A percentile compares a stretch with the other conserved stretches of the same genome.
Evolutionary conservation across 257 asterid species (phyloP).

Genomic region (Solanum virginianum): DNA sequence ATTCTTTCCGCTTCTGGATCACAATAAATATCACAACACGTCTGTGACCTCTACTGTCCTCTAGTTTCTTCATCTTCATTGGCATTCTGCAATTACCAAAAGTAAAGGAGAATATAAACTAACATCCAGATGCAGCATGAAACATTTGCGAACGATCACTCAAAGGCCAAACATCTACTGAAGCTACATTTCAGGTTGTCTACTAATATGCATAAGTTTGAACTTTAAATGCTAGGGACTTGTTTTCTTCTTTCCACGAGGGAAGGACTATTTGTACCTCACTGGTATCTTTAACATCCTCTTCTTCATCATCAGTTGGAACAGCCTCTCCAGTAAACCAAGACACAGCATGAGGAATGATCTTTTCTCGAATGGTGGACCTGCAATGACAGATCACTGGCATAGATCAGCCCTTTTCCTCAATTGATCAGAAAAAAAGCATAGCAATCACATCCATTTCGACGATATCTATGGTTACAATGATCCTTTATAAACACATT

Average conservation of each 20-base stretch:
- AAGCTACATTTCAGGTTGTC: not conserved
- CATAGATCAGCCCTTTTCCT: not conserved
- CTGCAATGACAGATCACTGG: slow-evolving; percentile 13
- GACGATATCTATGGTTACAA: not conserved
- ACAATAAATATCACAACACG: not conserved
- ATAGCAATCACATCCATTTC: not conserved
- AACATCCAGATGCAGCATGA: not conserved
- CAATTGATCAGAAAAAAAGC: not conserved
- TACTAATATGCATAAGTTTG: not conserved
- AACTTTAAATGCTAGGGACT: not conserved
- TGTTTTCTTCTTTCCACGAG: not conserved
- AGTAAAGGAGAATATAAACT: not conserved
- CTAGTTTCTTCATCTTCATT: not conserved
- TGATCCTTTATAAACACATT: not conserved
- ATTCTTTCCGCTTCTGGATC: not conserved
- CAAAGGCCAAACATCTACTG: not conserved
- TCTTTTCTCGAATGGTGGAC: slow-evolving; percentile 74
- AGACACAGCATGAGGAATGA: slow-evolving; percentile 86
- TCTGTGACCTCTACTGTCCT: not conserved
- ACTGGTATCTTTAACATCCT: not conserved
- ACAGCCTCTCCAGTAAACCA: slow-evolving; percentile 95
- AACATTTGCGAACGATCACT: not conserved
- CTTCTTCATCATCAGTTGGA: slow-evolving; percentile 41
- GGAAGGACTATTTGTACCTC: not conserved
- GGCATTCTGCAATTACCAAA: not conserved